Base-by-base conservation (phyloP, 495 filamentous ascomycete genomes). In the Aspergillus haitiensis region DNA sequence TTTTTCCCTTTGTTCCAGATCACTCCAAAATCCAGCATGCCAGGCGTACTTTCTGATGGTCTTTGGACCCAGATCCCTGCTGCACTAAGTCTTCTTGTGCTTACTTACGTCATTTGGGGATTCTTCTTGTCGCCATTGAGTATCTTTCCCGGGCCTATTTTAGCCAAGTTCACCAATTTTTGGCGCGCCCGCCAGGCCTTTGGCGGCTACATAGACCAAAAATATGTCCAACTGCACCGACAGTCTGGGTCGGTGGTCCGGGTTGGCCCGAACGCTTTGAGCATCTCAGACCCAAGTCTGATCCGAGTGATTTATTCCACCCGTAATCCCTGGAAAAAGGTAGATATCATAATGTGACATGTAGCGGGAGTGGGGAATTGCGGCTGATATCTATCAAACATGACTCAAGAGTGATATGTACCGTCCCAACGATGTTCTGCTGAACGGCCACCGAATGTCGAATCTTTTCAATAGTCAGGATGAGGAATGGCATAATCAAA, bases 181-280 rank as follows among this genome's bases (percentile, higher is more conserved):
- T 73, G 71, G 71, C 65, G 69, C n/a, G 31, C 68, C 21, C 36
- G 54, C 27, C 64, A 73, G 48, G 66, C 69, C 11, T 72, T 53
- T 31, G 51, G 54, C 6, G 70, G 71, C 10, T 63, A 65, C 7
- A 59, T 58, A 40, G 69, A 74, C 55, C 62, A 66, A 16, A 71
- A 65, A 0, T 67, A 74, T 27, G 56, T 52, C 35, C 36, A 61
- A 12, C 59, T 75, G 36, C 76, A 79, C 60, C 66, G 67, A 5
- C 63, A 68, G 35, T 62, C 73, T 64, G 75, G 75, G 8, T 31
- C 64, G 8, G 68, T 65, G 15, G 72, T 78, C 27, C 70, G 72
- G 5, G 57, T 77, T 52, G 75, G 72, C 2, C 76, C 75, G 3
- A 74, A 75, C 33, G 45, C 65, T 11, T 51, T 77, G 48, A 75